Evolutionary conservation across 257 asterid genomes (phyloP), one percentile per base, ranked within the genome.

Genomic region (Nicotiana tomentosiformis): DNA sequence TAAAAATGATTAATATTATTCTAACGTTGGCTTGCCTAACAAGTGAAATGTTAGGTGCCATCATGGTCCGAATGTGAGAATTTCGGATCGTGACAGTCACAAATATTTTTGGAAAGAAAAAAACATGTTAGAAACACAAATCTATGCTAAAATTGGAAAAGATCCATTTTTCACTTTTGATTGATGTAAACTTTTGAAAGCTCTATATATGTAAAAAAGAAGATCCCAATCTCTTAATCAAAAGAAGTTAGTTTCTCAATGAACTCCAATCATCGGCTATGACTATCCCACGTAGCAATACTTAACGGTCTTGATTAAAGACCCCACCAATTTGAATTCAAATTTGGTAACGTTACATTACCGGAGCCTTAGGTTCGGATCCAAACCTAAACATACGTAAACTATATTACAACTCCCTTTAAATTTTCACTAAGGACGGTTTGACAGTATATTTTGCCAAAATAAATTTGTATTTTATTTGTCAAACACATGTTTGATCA

Each of bases 261-360:
- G 83, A 51, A 81, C 26, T 51, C 29, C 18, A 12, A 57, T 26
- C 8, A 51, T 81, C 83, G 84, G 53, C 53, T 14, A 20, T 29
- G 57, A 82, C 72, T 9, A 61, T 46, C 17, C 85, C 32, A n/a
- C 66, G 57, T 26, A n/a, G 55, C 26, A 84, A 9, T 14, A 80
- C 85, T 79, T 5, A 79, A 89, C 93, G 92, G 91, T 10, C 16
- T 55, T 72, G 89, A 92, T 90, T 81, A 29, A 60, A 65, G 85
- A 53, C 90, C 87, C 89, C 86, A 89, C 92, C 70, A 57, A 85
- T 89, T 91, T 86, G 95, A 92, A 95, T 93, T 95, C 96, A 92
- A 93, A 95, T 83, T 0, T 33, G 56, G 85, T 90, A 93, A 87
- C 96, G 97, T 89, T 84, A 91, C 83, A 77, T 78, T 89, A 84